phyloP scores from a whole-genome alignment of 345 rosid genomes.

The Eucalyptus grandis region DNA sequence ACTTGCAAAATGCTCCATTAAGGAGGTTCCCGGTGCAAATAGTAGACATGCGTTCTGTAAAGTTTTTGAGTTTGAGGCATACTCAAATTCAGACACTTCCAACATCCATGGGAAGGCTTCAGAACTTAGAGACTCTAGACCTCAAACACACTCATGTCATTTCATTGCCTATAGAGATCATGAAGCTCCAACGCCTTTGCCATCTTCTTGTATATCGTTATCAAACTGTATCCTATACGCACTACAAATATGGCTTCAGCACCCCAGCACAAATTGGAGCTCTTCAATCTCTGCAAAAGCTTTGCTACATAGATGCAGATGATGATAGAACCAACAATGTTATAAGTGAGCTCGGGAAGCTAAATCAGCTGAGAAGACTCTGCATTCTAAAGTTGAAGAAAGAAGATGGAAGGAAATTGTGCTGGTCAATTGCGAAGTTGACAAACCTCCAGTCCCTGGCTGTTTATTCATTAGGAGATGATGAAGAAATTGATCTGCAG shows the following conservation, averaged over 20 bases:
- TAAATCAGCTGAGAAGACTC: conserved; percentile 23
- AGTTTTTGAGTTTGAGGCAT: conserved; percentile 19
- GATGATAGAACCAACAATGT: not conserved
- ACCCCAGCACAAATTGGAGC: conserved; percentile 8
- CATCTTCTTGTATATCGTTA: conserved; percentile 25
- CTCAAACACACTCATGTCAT: conserved; percentile 25
- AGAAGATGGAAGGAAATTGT: conserved; percentile 21
- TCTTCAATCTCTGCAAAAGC: conserved; percentile 24
- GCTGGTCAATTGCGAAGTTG: conserved; percentile 12
- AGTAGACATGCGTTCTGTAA: conserved; percentile 8
- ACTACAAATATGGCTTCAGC: conserved; percentile 16
- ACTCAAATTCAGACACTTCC: conserved; percentile 20
- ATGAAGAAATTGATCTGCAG: conserved; percentile 17
- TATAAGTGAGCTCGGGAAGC: conserved; percentile 16
- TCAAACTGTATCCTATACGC: conserved; percentile 4
- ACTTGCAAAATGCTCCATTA: conserved; percentile 18
- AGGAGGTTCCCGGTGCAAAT: conserved; percentile 14
- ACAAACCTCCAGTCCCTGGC: conserved; percentile 17
- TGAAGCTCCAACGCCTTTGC: conserved; percentile 21
- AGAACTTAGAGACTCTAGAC: conserved; percentile 30
- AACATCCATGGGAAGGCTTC: conserved; percentile 20
- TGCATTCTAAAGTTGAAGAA: conserved; percentile 21
- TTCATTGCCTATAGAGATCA: conserved; percentile 16
- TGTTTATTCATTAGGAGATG: conserved; percentile 1
- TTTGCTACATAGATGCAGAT: conserved; percentile 14